Percentiles rank a stretch among this genome's conserved stretches.
Evolutionary conservation across 352 stramenopile genomes (phyloP).

Genomic region (Thraustotheca clavata): DNA sequence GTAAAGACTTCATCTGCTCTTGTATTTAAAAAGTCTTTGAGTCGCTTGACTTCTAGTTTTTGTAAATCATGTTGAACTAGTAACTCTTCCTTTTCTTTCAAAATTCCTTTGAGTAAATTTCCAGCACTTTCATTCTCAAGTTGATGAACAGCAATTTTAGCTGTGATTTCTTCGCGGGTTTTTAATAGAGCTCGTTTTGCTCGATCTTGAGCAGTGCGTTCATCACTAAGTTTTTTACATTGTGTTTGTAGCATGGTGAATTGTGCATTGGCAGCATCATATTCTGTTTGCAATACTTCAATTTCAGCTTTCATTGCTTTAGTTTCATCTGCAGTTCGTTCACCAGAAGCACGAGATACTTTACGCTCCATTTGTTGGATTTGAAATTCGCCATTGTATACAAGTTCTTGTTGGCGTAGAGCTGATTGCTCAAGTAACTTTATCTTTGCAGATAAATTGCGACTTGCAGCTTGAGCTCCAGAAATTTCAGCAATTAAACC

Average conservation of each 20-base stretch:
- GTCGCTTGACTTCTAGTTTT: slow-evolving; percentile 87
- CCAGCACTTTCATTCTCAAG: slow-evolving; percentile 87
- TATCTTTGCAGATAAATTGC: slow-evolving; percentile 88
- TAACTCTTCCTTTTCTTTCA: slow-evolving; percentile 87
- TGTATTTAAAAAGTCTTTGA: slow-evolving; percentile 84
- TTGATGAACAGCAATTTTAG: slow-evolving; percentile 82
- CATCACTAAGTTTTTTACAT: slow-evolving; percentile 89
- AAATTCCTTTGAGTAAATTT: slow-evolving; percentile 65
- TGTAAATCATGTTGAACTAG: slow-evolving; percentile 92
- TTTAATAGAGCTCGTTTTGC: slow-evolving; percentile 66
- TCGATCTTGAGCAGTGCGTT: slow-evolving; percentile 71
- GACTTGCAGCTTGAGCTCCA: slow-evolving; percentile 72
- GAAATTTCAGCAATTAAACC: slow-evolving; percentile 88
- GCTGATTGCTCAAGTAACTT: slow-evolving; percentile 85
- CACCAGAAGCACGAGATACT: slow-evolving; percentile 86
- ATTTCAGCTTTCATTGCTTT: slow-evolving; percentile 88
- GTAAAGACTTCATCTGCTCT: slow-evolving; percentile 88
- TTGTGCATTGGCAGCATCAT: slow-evolving; percentile 82
- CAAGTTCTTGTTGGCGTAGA: slow-evolving; percentile 88
- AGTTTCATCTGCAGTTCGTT: slow-evolving; percentile 92
- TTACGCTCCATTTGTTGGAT: slow-evolving; percentile 96
- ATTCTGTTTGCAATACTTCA: slow-evolving; percentile 80
- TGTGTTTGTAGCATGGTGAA: slow-evolving; percentile 85
- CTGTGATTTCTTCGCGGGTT: slow-evolving; percentile 68
- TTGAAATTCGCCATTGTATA: slow-evolving; percentile 96